Evolutionary conservation across 441 rosid genomes (phyloP), one percentile per base, ranked within the genome.

Genomic region (Syzygium malaccense): DNA sequence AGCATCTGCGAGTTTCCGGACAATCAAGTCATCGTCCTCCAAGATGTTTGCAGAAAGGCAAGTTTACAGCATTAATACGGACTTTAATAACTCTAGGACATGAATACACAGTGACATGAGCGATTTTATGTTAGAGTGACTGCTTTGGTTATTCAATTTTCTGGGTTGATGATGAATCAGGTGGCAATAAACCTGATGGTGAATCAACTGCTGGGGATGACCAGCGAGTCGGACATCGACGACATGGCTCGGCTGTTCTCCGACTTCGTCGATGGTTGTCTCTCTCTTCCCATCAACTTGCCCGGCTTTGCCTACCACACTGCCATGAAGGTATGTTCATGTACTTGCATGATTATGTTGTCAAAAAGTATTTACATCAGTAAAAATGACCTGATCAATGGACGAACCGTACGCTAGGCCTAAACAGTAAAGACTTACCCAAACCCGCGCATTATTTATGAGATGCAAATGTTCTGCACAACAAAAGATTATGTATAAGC

Each of bases 1-100:
- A 94, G 94, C 8, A 62, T 95, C 49, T 88, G 88, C 55, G 87
- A 89, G 26, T 91, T 94, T 88, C 87, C 89, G 28, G 88, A 93
- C 55, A 89, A 93, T 71, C 96, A 94, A 90, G 92, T 92, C 56
- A 90, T 97, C 57, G 90, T 91, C 54, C 98, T 97, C 57, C 98
- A 96, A 86, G 98, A 97, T 92, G 93, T 94, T 83, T 95, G 99
- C 86, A 95, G 99, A 89, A 95, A 94, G 99, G 99, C 88, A 90
- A 92, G 95, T 87, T 53, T 15, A 37, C 83, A 62, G 23, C 19
- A 18, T 37, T 85, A 33, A 54, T 54, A 8, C 11, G 41, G 28
- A 3, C 18, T 37, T 66, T 48, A 14, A 48, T 60, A 30, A 25
- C 37, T 84, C 28, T 79, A 25, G 53, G 49, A 28, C 51, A 55